A percentile compares a stretch with the other conserved stretches of the same genome.
Evolutionary conservation across 2,329 filamentous ascomycete species (phyloP).

Genomic region (Ophioceras dolichostomum): DNA sequence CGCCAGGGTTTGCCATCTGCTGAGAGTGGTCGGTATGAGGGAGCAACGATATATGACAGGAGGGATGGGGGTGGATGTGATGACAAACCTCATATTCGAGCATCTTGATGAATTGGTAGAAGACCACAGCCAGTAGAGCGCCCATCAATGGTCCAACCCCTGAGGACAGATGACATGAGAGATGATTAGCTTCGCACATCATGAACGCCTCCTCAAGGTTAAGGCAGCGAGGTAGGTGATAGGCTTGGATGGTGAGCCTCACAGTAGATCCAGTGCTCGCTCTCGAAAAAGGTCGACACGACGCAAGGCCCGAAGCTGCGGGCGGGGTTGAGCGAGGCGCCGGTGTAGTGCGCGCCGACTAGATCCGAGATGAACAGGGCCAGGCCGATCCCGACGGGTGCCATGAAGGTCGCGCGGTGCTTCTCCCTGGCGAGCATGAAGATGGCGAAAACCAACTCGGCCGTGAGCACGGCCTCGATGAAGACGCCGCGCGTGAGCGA

Average conservation of each 20-base stretch:
- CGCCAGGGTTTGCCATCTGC: conserved; percentile 32
- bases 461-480: conserved; percentile 42
- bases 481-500: conserved; percentile 36
- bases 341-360: conserved; percentile 29
- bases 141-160: conserved; percentile 40
- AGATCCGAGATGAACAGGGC: conserved; percentile 39
- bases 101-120: conserved; percentile 37
- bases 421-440: conserved; percentile 51
- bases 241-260: no score
- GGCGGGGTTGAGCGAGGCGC: conserved; percentile 36
- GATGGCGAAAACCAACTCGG: conserved; percentile 39
- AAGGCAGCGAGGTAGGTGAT: no score
- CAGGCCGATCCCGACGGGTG: conserved; percentile 50
- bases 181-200: no score
- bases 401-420: conserved; percentile 49
- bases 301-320: conserved; percentile 37
- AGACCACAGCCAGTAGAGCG: conserved; percentile 29
- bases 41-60: not conserved
- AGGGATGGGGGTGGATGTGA: no score
- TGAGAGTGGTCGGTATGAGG: conserved; percentile 2
- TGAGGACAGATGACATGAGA: conserved; percentile 11
- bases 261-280: conserved; percentile 38
- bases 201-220: no score
- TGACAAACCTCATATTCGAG: conserved; percentile 35
- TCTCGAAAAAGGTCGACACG: conserved; percentile 23